These are phyloP conservation scores for Monosporozyma servazzii DNA, from an alignment of 805 yeast species.

Conservation along the genomic window DNA sequence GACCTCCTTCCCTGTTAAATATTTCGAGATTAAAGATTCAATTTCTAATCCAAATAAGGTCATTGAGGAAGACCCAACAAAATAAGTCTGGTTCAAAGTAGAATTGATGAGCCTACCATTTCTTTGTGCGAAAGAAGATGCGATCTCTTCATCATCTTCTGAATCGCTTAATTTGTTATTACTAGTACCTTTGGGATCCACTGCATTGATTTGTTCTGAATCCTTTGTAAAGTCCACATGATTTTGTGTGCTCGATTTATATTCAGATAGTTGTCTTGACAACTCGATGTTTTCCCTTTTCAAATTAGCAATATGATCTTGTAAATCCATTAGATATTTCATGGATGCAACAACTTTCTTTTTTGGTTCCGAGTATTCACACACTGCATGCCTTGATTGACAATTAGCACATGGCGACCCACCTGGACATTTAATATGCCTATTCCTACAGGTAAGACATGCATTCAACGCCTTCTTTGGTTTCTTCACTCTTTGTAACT, in stretches of 20 bases:
- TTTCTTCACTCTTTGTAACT: background rate
- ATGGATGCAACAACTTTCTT: conserved; percentile 65
- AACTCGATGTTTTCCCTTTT: conserved; percentile 58
- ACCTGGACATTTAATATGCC: conserved; percentile 73
- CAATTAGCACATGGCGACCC: conserved; percentile 68
- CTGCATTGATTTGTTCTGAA: background rate
- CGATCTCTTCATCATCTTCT: conserved; percentile 31
- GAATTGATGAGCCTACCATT: conserved; percentile 66
- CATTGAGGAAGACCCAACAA: conserved; percentile 78
- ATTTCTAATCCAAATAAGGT: conserved; percentile 71
- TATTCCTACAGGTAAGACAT: conserved; percentile 58
- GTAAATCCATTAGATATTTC: conserved; percentile 57
- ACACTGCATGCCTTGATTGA: conserved; percentile 41
- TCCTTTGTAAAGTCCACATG: background rate
- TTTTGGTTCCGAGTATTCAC: conserved; percentile 67
- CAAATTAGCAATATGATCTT: conserved; percentile 54
- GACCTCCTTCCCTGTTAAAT: conserved; percentile 14
- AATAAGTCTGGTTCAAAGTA: conserved; percentile 64
- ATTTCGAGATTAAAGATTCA: conserved; percentile 48
- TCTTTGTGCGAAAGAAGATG: conserved; percentile 62
- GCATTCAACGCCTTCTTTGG: conserved; percentile 23
- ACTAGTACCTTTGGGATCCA: background rate
- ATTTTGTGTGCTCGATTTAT: background rate
- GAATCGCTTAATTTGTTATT: background rate
- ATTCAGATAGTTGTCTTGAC: conserved; percentile 27